Evolutionary conservation across 306 rosid species (phyloP).

Genomic region (Chamaecrista fasciculata): DNA sequence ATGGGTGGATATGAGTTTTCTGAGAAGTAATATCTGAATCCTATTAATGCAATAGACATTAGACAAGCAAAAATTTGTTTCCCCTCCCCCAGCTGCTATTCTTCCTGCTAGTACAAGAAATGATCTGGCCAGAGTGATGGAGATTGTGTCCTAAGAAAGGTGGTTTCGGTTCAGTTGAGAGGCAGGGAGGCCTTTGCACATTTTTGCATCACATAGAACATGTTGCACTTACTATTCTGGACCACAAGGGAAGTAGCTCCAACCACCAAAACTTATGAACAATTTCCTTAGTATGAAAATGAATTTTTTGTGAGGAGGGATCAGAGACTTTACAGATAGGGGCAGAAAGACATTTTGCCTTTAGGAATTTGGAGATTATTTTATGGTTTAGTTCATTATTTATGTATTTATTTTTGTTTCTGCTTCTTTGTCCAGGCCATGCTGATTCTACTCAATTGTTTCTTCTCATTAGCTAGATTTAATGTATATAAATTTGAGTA

Average conservation of each 20-base stretch:
- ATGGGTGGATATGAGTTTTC: background rate
- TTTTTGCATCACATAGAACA: conserved; percentile 86
- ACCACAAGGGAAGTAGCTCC: conserved; percentile 70
- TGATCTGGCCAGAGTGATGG: conserved; percentile 98
- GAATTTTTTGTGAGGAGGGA: conserved; percentile 9
- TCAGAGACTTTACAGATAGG: background rate
- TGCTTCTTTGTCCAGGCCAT: conserved; percentile 18
- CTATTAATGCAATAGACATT: conserved; percentile 66
- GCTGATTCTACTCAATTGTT: conserved; percentile 14
- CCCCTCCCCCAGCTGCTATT: conserved; percentile 98
- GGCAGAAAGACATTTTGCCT: background rate
- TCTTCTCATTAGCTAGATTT: conserved; percentile 17
- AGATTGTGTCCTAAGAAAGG: no score
- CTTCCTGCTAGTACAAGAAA: conserved; percentile 99
- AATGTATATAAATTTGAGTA: conserved; percentile 21
- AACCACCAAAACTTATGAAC: conserved; percentile 74
- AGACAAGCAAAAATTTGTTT: conserved; percentile 87
- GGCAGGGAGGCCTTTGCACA: conserved; percentile 96
- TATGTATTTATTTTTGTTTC: conserved; percentile 25
- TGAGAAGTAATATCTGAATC: background rate
- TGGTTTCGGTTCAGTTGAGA: conserved; percentile 96
- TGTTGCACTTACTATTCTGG: conserved; percentile 96
- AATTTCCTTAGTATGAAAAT: conserved; percentile 84
- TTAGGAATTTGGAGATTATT: background rate
- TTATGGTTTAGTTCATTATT: background rate